Percentiles rank a stretch among this genome's conserved stretches.
phyloP scores from a whole-genome alignment of 768 basidiomycete species.

The Filobasidium wieringae region DNA sequence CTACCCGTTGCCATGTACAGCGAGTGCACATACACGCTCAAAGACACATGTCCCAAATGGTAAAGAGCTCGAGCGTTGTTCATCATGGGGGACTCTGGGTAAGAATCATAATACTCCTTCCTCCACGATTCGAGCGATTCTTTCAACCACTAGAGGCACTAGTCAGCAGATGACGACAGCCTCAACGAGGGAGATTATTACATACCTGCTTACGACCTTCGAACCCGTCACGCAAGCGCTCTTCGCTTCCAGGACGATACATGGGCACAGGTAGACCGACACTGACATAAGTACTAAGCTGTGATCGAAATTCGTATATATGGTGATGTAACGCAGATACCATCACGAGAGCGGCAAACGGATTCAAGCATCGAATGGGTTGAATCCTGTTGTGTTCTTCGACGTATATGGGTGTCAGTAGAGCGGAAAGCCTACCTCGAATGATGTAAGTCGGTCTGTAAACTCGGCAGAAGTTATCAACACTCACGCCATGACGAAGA shows the following conservation, averaged over 20 bases:
- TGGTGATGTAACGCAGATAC: conserved; percentile 9
- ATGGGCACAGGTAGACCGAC: conserved; percentile 2
- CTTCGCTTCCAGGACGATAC: conserved; percentile 5
- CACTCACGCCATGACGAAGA: conserved; percentile 9
- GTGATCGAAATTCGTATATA: conserved; percentile 8
- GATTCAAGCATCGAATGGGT: conserved; percentile 4
- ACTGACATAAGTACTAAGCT: conserved; percentile 1
- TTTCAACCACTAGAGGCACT: conserved; percentile 1
- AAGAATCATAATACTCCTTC: conserved; percentile 3
- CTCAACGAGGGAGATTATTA: background rate
- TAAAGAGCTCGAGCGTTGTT: conserved; percentile 8
- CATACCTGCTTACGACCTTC: conserved; percentile 10
- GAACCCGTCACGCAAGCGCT: conserved; percentile 4
- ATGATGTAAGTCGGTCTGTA: background rate
- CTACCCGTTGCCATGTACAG: conserved; percentile 8
- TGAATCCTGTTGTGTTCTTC: background rate
- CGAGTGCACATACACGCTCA: conserved; percentile 5
- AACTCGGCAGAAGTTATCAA: no score
- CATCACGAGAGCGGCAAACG: conserved; percentile 7
- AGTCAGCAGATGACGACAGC: background rate
- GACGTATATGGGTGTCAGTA: conserved; percentile 6
- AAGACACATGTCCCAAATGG: conserved; percentile 6
- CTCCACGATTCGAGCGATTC: conserved; percentile 8
- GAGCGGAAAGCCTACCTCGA: background rate
- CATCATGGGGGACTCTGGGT: background rate